Evolutionary conservation across 495 filamentous ascomycete species (phyloP).

Genomic region (Lindgomyces ingoldianus): DNA sequence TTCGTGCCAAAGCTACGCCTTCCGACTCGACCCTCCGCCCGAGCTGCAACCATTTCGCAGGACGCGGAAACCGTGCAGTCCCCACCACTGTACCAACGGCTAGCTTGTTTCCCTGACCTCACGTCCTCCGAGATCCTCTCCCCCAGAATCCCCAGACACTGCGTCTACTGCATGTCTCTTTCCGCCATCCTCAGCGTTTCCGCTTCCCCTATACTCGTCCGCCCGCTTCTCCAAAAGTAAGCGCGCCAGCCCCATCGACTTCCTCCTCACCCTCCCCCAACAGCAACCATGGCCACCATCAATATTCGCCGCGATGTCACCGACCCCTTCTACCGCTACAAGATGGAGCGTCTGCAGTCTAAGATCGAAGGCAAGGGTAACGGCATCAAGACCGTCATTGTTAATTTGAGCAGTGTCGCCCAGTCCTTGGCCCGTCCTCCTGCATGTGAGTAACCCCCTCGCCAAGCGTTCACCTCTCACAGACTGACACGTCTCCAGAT

Average conservation of each 20-base stretch:
- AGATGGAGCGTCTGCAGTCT: slow-evolving; percentile 97
- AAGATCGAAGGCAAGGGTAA: slow-evolving; percentile 99
- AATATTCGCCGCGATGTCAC: slow-evolving; percentile 98
- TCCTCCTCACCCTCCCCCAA: slow-evolving; percentile 34
- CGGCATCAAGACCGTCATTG: slow-evolving; percentile 94
- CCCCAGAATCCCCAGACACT: slow-evolving; percentile 4
- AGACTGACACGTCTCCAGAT: slow-evolving; percentile 48
- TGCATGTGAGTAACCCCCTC: slow-evolving; percentile 54
- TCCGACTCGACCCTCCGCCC: slow-evolving; percentile 81
- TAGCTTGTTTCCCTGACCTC: slow-evolving; percentile 52
- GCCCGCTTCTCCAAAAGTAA: slow-evolving; percentile 33
- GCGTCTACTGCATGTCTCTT: slow-evolving; percentile 50
- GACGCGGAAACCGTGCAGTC: slow-evolving; percentile 85
- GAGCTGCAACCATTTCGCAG: slow-evolving; percentile 93
- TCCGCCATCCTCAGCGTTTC: slow-evolving; percentile 33
- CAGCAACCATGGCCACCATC: slow-evolving; percentile 80
- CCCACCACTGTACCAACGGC: slow-evolving; percentile 80
- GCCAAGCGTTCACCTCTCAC: neutral
- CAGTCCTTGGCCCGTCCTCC: slow-evolving; percentile 89
- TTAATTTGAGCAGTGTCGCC: slow-evolving; percentile 95
- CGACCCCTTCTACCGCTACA: slow-evolving; percentile 99
- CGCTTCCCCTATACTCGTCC: slow-evolving; percentile 21
- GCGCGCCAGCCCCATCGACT: slow-evolving; percentile 9
- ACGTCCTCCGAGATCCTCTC: neutral
- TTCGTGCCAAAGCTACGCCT: slow-evolving; percentile 73